These are phyloP conservation scores for Volvox carteri DNA, from an alignment of 163 green algal species.

Conservation along the genomic window DNA sequence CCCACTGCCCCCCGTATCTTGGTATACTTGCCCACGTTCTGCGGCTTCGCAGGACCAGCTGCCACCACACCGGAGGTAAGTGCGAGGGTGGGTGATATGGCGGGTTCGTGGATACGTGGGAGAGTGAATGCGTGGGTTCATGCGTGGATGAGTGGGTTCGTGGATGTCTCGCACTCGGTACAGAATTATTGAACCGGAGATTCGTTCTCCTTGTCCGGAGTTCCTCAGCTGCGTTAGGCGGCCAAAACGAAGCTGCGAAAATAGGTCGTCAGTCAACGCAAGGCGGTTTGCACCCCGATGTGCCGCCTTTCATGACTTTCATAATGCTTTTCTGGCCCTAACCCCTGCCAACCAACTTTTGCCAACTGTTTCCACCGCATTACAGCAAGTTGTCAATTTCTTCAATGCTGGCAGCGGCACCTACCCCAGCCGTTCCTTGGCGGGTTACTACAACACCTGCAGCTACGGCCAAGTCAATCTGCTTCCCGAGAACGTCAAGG, in stretches of 20 bases:
- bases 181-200: background rate
- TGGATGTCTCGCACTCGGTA: background rate
- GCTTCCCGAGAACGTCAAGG: background rate
- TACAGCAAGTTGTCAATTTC: background rate
- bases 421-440: background rate
- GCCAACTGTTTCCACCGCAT: background rate
- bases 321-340: too few species aligned
- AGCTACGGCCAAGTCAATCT: background rate
- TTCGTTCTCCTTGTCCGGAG: background rate
- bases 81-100: background rate
- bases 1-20: conserved; percentile 2
- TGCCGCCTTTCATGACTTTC: too few species aligned
- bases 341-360: background rate
- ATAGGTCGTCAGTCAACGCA: too few species aligned
- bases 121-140: background rate
- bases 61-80: background rate
- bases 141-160: background rate
- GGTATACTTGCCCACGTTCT: conserved; percentile 11
- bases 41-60: background rate
- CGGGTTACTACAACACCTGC: conserved; percentile 17
- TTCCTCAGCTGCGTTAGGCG: background rate
- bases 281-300: too few species aligned
- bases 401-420: background rate
- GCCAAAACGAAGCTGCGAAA: too few species aligned
- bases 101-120: background rate